A percentile compares a stretch with the other conserved stretches of the same genome.
Conservation (phyloP, 768 basidiomycete genomes). For the Suillus clintonianus region DNA sequence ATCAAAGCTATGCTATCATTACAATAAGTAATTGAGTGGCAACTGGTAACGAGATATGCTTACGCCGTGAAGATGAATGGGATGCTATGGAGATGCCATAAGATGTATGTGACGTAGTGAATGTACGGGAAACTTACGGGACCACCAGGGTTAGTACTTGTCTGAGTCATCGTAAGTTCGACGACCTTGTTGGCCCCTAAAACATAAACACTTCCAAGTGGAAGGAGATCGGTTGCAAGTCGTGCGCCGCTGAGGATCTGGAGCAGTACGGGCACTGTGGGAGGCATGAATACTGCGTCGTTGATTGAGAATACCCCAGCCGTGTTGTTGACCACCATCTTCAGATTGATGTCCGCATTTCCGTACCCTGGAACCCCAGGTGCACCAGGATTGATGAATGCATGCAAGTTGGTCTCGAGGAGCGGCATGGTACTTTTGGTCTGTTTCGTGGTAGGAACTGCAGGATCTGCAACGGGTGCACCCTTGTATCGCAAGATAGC, state of each 20-base stretch:
- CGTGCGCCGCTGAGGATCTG: constrained; percentile 46
- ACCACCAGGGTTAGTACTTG: constrained; percentile 4
- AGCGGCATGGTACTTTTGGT: constrained; percentile 32
- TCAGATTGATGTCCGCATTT: constrained; percentile 42
- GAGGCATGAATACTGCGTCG: constrained; percentile 19
- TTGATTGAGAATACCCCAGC: constrained; percentile 17
- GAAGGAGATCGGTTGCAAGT: constrained; percentile 29
- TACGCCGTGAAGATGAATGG: constrained; percentile 31
- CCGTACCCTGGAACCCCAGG: constrained; percentile 42
- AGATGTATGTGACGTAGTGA: neutral
- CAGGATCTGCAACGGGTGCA: constrained; percentile 48
- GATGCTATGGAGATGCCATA: constrained; percentile 20
- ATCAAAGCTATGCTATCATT: constrained; percentile 25
- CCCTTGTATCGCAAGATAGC: constrained; percentile 55
- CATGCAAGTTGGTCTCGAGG: constrained; percentile 41
- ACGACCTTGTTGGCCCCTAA: constrained; percentile 29
- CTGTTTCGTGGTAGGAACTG: constrained; percentile 31
- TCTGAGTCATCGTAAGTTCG: constrained; percentile 27
- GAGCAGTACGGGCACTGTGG: constrained; percentile 43
- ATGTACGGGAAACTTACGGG: constrained; percentile 21
- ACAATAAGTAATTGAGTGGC: neutral
- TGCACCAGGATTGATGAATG: constrained; percentile 31
- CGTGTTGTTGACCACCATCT: constrained; percentile 12
- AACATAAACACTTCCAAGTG: constrained; percentile 22
- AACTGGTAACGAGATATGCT: constrained; percentile 1